These are phyloP conservation scores for Boechera divaricarpa DNA, from an alignment of 345 rosid species.

Conservation along the genomic window DNA sequence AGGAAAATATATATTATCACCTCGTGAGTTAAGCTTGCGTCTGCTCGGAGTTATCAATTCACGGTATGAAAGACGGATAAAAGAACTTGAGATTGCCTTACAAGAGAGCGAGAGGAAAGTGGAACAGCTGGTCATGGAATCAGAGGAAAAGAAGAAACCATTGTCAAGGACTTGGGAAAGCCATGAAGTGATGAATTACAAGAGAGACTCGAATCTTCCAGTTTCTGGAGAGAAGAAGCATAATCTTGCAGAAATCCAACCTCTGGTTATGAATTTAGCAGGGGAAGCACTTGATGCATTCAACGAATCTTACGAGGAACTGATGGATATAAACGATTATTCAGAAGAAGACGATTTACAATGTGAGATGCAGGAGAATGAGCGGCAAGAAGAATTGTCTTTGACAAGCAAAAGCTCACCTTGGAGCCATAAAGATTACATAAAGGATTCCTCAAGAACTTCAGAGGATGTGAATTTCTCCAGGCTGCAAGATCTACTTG, in stretches of 20 bases:
- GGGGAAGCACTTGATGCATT: slow-evolving; percentile 78
- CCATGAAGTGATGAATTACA: slow-evolving; percentile 35
- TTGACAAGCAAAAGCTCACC: slow-evolving; percentile 44
- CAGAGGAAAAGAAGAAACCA: slow-evolving; percentile 44
- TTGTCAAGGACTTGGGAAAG: slow-evolving; percentile 40
- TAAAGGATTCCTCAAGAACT: slow-evolving; percentile 25
- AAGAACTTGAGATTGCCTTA: slow-evolving; percentile 70
- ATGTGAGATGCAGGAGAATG: slow-evolving; percentile 37
- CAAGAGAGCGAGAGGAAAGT: slow-evolving; percentile 68
- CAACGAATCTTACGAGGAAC: slow-evolving; percentile 67
- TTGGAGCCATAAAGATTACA: slow-evolving; percentile 17
- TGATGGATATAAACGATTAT: slow-evolving; percentile 58
- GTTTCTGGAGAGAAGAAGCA: slow-evolving; percentile 14
- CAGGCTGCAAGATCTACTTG: slow-evolving; percentile 42
- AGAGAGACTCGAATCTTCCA: slow-evolving; percentile 29
- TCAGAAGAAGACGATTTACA: slow-evolving; percentile 53
- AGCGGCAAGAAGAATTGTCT: slow-evolving; percentile 28
- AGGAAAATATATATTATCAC: slow-evolving; percentile 73
- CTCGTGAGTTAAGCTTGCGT: slow-evolving; percentile 75
- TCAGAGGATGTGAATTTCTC: slow-evolving; percentile 31
- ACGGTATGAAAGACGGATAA: slow-evolving; percentile 47
- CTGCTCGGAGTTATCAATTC: slow-evolving; percentile 71
- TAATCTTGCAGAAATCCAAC: slow-evolving; percentile 45
- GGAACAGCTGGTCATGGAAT: slow-evolving; percentile 51
- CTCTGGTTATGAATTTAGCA: slow-evolving; percentile 64